Conservation (phyloP, 768 basidiomycete genomes). For the Hypholoma fasciculare region DNA sequence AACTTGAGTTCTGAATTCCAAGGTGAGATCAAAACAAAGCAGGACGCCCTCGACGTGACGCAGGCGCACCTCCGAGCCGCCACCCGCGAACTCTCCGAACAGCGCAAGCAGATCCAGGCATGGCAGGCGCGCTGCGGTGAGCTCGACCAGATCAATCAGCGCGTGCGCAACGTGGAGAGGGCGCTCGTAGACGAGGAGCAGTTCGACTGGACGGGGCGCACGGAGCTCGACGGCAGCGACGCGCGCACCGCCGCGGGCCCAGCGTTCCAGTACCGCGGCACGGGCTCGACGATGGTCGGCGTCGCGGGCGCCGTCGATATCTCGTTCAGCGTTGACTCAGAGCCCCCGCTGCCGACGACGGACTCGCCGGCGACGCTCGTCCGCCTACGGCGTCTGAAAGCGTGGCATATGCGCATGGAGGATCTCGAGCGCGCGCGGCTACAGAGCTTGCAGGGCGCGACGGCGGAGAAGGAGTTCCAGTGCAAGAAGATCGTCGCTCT, state of each 20-base stretch:
- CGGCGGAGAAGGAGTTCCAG: constrained; percentile 87
- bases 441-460: constrained; percentile 70
- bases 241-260: constrained; percentile 47
- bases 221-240: constrained; percentile 40
- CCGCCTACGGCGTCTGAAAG: constrained; percentile 69
- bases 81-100: constrained; percentile 88
- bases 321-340: constrained; percentile 63
- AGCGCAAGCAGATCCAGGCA: constrained; percentile 78
- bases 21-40: constrained; percentile 81
- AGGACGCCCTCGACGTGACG: constrained; percentile 84
- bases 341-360: constrained; percentile 65
- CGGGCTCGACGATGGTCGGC: constrained; percentile 64
- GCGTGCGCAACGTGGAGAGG: constrained; percentile 81
- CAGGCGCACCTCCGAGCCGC: constrained; percentile 86
- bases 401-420: constrained; percentile 84
- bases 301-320: constrained; percentile 67
- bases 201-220: constrained; percentile 90
- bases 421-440: constrained; percentile 71
- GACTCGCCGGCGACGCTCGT: constrained; percentile 65
- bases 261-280: constrained; percentile 72
- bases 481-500: constrained; percentile 90
- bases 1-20: constrained; percentile 77
- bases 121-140: constrained; percentile 77
- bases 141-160: constrained; percentile 79
- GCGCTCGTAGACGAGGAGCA: constrained; percentile 76